These are phyloP conservation scores for Cystoisospora suis DNA, from an alignment of 169 alveolate species.

Conservation along the genomic window DNA sequence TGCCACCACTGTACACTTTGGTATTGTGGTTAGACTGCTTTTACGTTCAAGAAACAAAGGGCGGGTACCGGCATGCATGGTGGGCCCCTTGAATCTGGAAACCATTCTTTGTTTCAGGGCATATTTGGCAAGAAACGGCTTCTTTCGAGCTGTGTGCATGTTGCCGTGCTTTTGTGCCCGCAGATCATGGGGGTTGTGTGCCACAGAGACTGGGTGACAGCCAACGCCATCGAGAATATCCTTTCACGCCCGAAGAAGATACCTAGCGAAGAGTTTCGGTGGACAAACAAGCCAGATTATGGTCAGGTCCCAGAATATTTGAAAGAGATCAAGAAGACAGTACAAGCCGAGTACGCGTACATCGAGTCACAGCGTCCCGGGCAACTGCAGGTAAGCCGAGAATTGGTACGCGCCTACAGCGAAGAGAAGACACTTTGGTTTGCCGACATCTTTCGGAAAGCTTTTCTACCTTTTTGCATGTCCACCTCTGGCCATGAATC, in stretches of 20 bases:
- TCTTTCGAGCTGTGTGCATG: neutral
- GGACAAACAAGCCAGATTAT: constrained; percentile 18
- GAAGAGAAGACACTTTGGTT: too few species aligned
- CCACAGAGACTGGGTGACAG: neutral
- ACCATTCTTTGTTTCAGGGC: too few species aligned
- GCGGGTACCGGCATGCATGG: too few species aligned
- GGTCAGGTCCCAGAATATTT: constrained; percentile 37
- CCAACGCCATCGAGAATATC: constrained; percentile 35
- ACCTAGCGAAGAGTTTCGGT: neutral
- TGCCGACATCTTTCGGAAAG: too few species aligned
- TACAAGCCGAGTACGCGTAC: constrained; percentile 25
- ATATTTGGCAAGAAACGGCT: too few species aligned
- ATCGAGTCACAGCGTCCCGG: neutral
- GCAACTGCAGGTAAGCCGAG: neutral
- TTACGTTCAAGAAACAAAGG: too few species aligned
- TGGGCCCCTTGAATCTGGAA: too few species aligned
- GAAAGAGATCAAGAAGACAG: neutral
- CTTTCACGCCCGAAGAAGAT: constrained; percentile 24
- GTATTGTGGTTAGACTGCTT: too few species aligned
- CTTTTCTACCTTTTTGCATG: too few species aligned
- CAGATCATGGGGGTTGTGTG: constrained; percentile 45
- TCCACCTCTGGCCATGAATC: too few species aligned
- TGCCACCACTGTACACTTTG: too few species aligned
- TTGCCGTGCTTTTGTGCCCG: neutral
- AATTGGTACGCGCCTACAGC: too few species aligned